phyloP scores from a whole-genome alignment of 768 basidiomycete species.

The Boletus barrowsii region DNA sequence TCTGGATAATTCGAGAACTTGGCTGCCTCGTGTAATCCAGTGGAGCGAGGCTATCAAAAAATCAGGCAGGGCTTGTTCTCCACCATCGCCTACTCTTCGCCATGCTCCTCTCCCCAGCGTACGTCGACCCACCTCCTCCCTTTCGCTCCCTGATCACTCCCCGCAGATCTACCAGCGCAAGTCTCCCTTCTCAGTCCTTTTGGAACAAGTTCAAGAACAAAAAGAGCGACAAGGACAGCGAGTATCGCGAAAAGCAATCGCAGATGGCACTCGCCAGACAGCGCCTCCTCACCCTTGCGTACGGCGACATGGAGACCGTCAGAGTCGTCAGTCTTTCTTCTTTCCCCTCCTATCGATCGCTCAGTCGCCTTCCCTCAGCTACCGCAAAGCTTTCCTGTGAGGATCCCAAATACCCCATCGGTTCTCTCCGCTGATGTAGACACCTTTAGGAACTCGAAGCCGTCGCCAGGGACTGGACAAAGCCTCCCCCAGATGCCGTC shows the following conservation, averaged over 20 bases:
- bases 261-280: constrained; percentile 72
- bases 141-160: constrained; percentile 31
- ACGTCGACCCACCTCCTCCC: constrained; percentile 30
- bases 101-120: constrained; percentile 87
- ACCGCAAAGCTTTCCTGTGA: constrained; percentile 62
- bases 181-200: constrained; percentile 48
- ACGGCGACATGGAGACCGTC: constrained; percentile 85
- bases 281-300: constrained; percentile 76
- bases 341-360: not conserved
- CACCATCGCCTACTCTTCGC: constrained; percentile 24
- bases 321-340: constrained; percentile 47
- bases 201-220: constrained; percentile 67
- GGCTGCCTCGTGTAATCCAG: constrained; percentile 47
- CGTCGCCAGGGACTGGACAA: constrained; percentile 81
- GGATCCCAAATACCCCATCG: constrained; percentile 17
- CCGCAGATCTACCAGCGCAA: constrained; percentile 63
- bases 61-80: constrained; percentile 17
- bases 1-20: constrained; percentile 4
- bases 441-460: constrained; percentile 68
- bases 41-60: constrained; percentile 34
- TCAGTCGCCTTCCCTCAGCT: constrained; percentile 42
- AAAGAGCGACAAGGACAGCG: constrained; percentile 61
- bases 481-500: constrained; percentile 74
- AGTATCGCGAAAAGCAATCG: constrained; percentile 50
- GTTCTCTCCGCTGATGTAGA: constrained; percentile 3